Evolutionary conservation across 768 basidiomycete species (phyloP), one percentile per base, ranked within the genome.

Genomic region (Suillus variegatus): DNA sequence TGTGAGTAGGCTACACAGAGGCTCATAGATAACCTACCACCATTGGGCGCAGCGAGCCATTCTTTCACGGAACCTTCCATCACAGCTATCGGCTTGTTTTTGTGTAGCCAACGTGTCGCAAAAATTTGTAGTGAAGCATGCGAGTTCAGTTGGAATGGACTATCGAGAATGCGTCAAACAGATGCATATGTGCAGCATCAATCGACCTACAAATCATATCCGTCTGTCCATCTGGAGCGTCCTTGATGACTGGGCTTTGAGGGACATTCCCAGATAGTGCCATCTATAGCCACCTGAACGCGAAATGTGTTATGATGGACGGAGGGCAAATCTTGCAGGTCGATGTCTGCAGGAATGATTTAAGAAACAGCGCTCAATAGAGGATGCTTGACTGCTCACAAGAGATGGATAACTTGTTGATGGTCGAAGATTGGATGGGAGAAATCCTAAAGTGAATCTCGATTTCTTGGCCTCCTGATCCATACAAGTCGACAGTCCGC

Each of bases 261-360:
- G 35, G 54, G 10, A 5, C 32, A n/a, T 13, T 55, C 54, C 54
- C 54, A 13, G 32, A 36, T 55, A 36, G 54, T 35, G 12, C 35
- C 54, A 35, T 55, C 32, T 55, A 55, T 35, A n/a, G 35, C 54
- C 20, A 55, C 54, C 13, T 28, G 54, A 55, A 55, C 35, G 13
- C 54, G 6, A 12, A 55, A 55, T 36, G 54, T 35, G 35, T 55
- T 5, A 13, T 55, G 54, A 12, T 55, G 35, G 35, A 55, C 1
- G 6, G 54, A 55, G 54, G 54, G 54, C 12, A 55, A 36, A 55
- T 55, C 32, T 55, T 55, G 54, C 32, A 55, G 13, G 54, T 55
- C 54, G 1, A 55, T 55, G 20, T 55, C 54, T 55, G 35, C 12
- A n/a, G 35, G 32, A 55, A 55, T 55, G 20, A 55, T 35, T 35